Conservation (phyloP, 2,329 filamentous ascomycete species). For the Tolypocladium ovalisporum region DNA sequence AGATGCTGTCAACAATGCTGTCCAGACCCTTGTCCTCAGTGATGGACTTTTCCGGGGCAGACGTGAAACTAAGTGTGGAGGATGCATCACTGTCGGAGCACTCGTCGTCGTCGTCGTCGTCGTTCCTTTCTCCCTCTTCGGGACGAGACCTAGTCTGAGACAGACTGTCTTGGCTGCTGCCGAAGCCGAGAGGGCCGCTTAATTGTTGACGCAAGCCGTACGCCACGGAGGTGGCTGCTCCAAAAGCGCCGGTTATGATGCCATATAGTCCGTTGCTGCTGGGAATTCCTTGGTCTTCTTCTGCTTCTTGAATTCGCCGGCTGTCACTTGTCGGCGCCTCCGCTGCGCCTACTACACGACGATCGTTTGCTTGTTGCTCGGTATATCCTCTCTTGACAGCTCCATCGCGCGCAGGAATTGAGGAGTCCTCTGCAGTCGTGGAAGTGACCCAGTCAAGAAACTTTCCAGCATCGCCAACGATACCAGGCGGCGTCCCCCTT, state of each 20-base stretch:
- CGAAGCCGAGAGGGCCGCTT: constrained; percentile 13
- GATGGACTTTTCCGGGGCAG: constrained; percentile 28
- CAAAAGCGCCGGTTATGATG: constrained; percentile 42
- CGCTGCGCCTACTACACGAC: constrained; percentile 2
- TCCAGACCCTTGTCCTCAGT: constrained; percentile 15
- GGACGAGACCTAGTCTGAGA: constrained; percentile 10
- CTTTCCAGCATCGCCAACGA: constrained; percentile 67
- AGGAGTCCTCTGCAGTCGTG: constrained; percentile 13
- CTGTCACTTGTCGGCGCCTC: constrained; percentile 20
- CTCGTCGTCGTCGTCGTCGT: constrained; percentile 17
- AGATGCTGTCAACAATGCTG: constrained; percentile 17
- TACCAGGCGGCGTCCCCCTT: constrained; percentile 71
- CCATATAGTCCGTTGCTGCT: constrained; percentile 40
- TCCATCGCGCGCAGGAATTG: background rate
- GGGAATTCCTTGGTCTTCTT: constrained; percentile 20
- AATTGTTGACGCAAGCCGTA: constrained; percentile 20
- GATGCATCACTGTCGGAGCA: constrained; percentile 29
- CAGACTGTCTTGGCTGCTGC: constrained; percentile 14
- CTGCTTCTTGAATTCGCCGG: constrained; percentile 6
- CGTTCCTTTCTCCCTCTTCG: constrained; percentile 15
- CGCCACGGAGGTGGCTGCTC: constrained; percentile 35
- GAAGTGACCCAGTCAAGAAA: constrained; percentile 64
- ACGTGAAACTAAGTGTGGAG: constrained; percentile 37
- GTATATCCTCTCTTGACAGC: background rate
- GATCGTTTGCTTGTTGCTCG: constrained; percentile 1